Evolutionary conservation across 2,329 filamentous ascomycete species (phyloP).

Genomic region (Ophiostoma ulmi): DNA sequence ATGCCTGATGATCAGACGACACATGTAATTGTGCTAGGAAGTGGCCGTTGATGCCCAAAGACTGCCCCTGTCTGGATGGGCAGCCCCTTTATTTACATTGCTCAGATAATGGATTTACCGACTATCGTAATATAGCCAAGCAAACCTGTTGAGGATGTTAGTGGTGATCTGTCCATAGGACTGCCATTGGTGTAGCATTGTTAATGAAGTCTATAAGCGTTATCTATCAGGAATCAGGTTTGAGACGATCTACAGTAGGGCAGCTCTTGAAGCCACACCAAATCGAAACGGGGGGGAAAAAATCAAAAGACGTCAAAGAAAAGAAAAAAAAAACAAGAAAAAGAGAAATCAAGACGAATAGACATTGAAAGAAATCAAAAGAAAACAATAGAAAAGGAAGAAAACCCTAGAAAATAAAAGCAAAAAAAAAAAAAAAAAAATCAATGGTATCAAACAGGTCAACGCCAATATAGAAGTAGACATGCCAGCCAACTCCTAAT

Average conservation of each 20-base stretch:
- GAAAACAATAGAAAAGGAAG: background rate
- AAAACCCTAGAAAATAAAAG: too few relatives aligned
- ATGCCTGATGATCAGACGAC: too few relatives aligned
- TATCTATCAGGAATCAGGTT: background rate
- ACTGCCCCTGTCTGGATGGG: background rate
- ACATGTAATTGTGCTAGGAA: too few relatives aligned
- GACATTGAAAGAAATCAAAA: background rate
- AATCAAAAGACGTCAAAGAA: background rate
- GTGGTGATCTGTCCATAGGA: background rate
- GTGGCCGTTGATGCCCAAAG: background rate
- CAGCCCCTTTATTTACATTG: background rate
- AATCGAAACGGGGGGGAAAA: background rate
- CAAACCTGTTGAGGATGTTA: background rate
- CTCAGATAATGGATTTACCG: background rate
- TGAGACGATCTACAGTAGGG: too few relatives aligned
- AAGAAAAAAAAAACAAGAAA: background rate
- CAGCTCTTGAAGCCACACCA: too few relatives aligned
- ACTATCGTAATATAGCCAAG: background rate
- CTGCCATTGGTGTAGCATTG: background rate
- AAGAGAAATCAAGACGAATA: background rate
- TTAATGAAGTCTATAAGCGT: background rate
- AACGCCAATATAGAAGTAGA: background rate
- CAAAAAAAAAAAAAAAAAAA: background rate
- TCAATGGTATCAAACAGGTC: background rate
- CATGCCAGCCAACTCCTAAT: background rate